Base-by-base conservation (phyloP, 371 early-diverging fungal genomes). In the Gilbertella persicaria region DNA sequence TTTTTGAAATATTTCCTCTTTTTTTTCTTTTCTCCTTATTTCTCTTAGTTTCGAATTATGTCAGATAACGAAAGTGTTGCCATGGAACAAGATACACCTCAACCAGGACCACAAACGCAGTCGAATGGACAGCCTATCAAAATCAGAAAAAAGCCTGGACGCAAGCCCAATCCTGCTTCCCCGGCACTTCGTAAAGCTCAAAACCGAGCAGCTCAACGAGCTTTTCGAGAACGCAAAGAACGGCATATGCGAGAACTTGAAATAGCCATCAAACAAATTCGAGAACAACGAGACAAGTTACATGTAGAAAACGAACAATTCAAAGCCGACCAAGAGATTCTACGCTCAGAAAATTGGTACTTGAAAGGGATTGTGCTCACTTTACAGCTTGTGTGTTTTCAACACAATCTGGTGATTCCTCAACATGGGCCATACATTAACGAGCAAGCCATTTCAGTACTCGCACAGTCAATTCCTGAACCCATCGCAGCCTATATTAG, bases 151-250 rank as follows among this genome's bases (percentile, higher is more conserved):
- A 90, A 89, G 65, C 90, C 94, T 2, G 94, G 94, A 8, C 71
- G 94, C 17, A 92, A 92, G 70, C 90, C 89, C 20, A 84, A 82
- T 45, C 84, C 82, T 25, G 79, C 82, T 14, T 82, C 84, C 4
- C 84, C 83, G 7, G 82, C 82, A 2, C 71, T 87, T 29, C 81
- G 91, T 21, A 89, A 87, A 36, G 89, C 86, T 10, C 91, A 90
- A 62, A 90, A 90, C 66, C 69, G 91, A 21, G 89, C 88, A 3
- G 90, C 90, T 0, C 90, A 90, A 64, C 72, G 89, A 13, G 89
- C 89, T 1, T 90, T 89, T 61, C 74, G 91, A 37, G 88, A 90
- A 66, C 80, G 91, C 44, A 88, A 88, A 64, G 87, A 89, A 60
- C 66, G 80, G 40, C 85, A 89, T 48, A 67, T 89, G 23, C 64